Percentiles rank a stretch among this genome's conserved stretches.
Conservation (phyloP, 495 filamentous ascomycete species). For the Podospora bellae-mahoneyi region DNA sequence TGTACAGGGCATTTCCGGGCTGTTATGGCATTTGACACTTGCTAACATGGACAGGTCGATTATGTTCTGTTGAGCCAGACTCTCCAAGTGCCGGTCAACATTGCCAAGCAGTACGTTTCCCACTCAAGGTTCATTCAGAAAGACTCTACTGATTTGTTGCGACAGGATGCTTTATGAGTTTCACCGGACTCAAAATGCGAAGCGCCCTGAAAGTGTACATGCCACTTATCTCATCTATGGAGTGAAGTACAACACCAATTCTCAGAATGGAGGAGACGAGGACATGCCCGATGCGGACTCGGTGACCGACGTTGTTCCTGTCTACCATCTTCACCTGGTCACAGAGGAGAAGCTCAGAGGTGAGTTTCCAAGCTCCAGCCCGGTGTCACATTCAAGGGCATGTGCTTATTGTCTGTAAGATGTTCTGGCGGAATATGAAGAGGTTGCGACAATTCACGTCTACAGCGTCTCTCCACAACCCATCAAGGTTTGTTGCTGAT, state of each 20-base stretch:
- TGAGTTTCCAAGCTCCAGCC: constrained; percentile 24
- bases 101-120: constrained; percentile 34
- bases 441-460: constrained; percentile 73
- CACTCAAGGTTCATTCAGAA: background rate
- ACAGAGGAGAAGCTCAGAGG: constrained; percentile 78
- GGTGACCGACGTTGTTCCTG: constrained; percentile 40
- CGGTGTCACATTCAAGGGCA: background rate
- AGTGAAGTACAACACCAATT: constrained; percentile 32
- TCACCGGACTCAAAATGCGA: constrained; percentile 71
- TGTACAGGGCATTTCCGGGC: constrained; percentile 23
- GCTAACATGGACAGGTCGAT: constrained; percentile 58
- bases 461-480: constrained; percentile 77
- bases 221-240: constrained; percentile 88
- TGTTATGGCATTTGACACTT: background rate
- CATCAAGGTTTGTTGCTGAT: constrained; percentile 50
- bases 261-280: constrained; percentile 50
- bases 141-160: background rate
- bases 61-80: constrained; percentile 78
- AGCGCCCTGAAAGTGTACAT: constrained; percentile 68
- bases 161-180: constrained; percentile 88
- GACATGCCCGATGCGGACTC: constrained; percentile 66
- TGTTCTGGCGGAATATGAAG: constrained; percentile 62
- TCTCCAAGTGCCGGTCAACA: constrained; percentile 75
- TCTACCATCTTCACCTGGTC: constrained; percentile 64
- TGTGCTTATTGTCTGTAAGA: constrained; percentile 45